Percentiles rank a stretch among this genome's conserved stretches.
Conservation (phyloP, 148 eudicot species). For the Linanthus parryae region DNA sequence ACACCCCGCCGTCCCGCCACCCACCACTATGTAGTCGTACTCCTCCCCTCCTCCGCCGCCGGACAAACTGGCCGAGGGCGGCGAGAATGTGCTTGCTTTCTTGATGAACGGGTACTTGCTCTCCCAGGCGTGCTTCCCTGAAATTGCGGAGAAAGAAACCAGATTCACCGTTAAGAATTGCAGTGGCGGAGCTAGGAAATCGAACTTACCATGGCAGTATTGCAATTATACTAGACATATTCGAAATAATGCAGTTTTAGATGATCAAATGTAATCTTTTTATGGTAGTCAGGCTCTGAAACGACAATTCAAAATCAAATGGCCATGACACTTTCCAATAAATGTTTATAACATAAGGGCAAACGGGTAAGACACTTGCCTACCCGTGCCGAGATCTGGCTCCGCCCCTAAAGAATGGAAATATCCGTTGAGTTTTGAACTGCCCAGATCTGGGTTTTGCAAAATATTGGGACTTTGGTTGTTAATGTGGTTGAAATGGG, state of each 20-base stretch:
- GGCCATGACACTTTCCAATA: background rate
- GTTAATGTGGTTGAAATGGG: background rate
- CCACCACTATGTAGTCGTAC: slow-evolving; percentile 82
- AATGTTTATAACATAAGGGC: background rate
- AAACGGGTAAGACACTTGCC: background rate
- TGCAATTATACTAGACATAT: no score
- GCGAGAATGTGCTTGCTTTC: slow-evolving; percentile 42
- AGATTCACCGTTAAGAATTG: background rate
- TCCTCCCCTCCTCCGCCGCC: background rate
- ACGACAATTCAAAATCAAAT: no score
- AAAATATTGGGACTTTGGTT: background rate
- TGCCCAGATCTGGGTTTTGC: background rate
- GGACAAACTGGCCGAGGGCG: slow-evolving; percentile 3
- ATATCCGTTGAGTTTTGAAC: background rate
- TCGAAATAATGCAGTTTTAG: background rate
- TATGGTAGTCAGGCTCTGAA: no score
- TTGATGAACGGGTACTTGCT: slow-evolving; percentile 48
- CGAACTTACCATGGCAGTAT: no score
- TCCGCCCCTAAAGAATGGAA: background rate
- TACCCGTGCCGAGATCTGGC: no score
- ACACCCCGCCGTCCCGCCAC: slow-evolving; percentile 97
- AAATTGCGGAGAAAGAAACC: background rate
- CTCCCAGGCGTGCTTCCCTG: slow-evolving; percentile 28
- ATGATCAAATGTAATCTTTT: background rate
- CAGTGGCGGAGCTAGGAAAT: no score